Conservation (phyloP, 73 alveolate genomes). For the Paraurostyla sp. region DNA sequence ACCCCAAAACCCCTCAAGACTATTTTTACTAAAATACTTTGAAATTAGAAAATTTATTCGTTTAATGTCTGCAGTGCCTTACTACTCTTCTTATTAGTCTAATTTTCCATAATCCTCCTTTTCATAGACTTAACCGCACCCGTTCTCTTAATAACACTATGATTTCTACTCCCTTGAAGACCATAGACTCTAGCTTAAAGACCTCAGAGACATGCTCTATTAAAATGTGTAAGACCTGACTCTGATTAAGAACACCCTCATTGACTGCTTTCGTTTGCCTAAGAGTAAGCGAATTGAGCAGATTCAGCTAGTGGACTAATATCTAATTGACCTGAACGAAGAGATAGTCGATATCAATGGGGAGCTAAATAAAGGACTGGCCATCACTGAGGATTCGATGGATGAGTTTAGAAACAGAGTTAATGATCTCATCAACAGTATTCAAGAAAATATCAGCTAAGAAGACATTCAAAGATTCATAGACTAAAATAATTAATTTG, state of each 20-base stretch:
- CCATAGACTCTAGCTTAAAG: not conserved
- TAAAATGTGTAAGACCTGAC: not conserved
- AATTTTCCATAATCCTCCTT: too few relatives aligned
- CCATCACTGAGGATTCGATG: not conserved
- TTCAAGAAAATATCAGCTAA: not conserved
- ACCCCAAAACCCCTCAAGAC: too few relatives aligned
- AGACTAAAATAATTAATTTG: not conserved
- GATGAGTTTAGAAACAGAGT: constrained; percentile 1
- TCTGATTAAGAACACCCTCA: not conserved
- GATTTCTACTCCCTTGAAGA: too few relatives aligned
- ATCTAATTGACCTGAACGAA: not conserved
- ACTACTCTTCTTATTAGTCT: too few relatives aligned
- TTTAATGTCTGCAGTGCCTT: too few relatives aligned
- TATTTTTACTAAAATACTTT: too few relatives aligned
- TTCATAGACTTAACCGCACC: too few relatives aligned
- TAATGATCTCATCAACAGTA: not conserved
- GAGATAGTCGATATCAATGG: constrained; percentile 3
- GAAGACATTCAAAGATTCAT: not conserved
- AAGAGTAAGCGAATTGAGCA: not conserved
- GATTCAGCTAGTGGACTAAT: not conserved
- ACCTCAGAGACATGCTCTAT: constrained; percentile 15
- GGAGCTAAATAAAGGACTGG: not conserved
- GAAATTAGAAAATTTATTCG: too few relatives aligned
- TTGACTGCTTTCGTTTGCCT: constrained; percentile 3
- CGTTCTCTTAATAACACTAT: too few relatives aligned